Base-by-base conservation (phyloP, 2,329 filamentous ascomycete genomes). In the Fusarium graminum region DNA sequence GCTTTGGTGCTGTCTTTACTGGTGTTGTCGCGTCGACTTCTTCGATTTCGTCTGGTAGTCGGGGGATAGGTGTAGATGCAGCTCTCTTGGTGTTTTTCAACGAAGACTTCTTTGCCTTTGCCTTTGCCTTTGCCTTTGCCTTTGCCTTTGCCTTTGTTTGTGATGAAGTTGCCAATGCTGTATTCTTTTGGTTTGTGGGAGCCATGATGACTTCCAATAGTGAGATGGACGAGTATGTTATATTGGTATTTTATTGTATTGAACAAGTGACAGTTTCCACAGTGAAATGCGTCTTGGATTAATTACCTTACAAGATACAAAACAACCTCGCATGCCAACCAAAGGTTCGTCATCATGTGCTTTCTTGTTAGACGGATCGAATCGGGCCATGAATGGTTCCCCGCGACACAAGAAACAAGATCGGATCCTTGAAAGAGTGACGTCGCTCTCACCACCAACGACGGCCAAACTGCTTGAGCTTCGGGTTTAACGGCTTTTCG, bases 261-360 rank as follows among this genome's bases (percentile, higher is more conserved):
- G 16, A 28, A 45, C 43, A 45, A 16, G 29, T 40, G 17, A 11
- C 28, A 34, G 38, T 36, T 52, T 42, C n/a, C 25, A 22, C 16
- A 41, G 36, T 30, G 19, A 17, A 36, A 10, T 16, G 16, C 7
- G n/a, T 36, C 7, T 10, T 4, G 22, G 22, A 6, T 22, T 9
- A 17, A n/a, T 36, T 10, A 34, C 43, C 29, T 47, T 29, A 28
- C 14, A 36, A 8, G 22, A 22, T 22, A 22, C 22, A 36, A 45
- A 49, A 54, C 60, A 50, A 30, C 55, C 40, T 45, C 56, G 40
- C 43, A 30, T 29, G 10, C n/a, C 28, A 52, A 17, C 41, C 54
- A 52, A 56, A 47, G 28, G 51, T 46, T 69, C 70, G 68, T 72
- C 70, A 72, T 72, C 52, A 71, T 69, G 62, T 59, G 60, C 66